A percentile compares a stretch with the other conserved stretches of the same genome.
Evolutionary conservation across 2,329 filamentous ascomycete species (phyloP).

Genomic region (Beauveria rudraprayagi): DNA sequence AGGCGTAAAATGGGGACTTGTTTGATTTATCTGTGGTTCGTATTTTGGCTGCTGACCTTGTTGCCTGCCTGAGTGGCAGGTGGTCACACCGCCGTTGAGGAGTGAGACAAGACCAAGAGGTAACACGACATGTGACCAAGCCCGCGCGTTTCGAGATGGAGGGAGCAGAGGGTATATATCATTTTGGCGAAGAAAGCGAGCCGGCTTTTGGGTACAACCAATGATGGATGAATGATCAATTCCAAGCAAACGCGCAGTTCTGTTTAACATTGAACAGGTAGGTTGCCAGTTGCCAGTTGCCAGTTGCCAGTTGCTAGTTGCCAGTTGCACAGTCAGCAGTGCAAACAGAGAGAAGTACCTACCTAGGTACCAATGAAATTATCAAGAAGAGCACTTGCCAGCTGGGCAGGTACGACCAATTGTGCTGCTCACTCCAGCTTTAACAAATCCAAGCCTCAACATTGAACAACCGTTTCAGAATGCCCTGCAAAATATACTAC

Average conservation of each 20-base stretch:
- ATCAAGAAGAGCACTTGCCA: no score
- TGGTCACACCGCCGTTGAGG: conserved; percentile 3
- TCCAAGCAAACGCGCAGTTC: no score
- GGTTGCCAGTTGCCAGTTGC: no score
- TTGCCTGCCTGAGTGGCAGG: neutral
- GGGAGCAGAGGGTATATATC: neutral
- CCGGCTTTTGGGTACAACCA: neutral
- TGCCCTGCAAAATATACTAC: neutral
- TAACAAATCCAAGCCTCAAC: no score
- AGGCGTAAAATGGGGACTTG: conserved; percentile 6
- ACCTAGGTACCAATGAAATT: no score
- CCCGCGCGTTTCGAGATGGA: neutral
- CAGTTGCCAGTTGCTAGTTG: neutral
- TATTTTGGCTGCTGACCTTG: conserved; percentile 2
- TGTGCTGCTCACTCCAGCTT: no score
- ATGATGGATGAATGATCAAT: no score
- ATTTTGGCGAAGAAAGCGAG: neutral
- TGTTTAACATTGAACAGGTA: no score
- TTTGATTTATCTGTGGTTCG: neutral
- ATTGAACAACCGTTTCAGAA: no score
- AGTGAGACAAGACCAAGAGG: conserved; percentile 1
- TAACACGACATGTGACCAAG: neutral
- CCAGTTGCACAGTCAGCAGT: neutral
- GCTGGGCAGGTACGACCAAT: neutral
- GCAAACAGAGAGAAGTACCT: neutral